These are phyloP conservation scores for Boletus insuetus DNA, from an alignment of 768 basidiomycete species.

Conservation along the genomic window DNA sequence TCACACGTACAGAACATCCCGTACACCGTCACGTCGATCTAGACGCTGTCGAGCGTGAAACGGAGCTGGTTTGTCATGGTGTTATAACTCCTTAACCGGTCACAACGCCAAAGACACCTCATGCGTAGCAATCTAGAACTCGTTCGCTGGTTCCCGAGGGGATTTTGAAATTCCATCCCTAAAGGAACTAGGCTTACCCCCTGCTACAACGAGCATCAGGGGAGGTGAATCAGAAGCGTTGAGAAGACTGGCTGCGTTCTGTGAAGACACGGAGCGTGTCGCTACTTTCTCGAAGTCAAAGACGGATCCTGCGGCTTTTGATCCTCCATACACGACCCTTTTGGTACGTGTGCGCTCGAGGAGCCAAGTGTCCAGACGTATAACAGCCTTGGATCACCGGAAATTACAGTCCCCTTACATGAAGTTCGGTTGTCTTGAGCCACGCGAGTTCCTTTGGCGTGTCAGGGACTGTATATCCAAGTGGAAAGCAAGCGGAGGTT, in stretches of 20 bases:
- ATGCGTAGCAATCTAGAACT: conserved; percentile 17
- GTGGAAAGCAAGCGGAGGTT: conserved; percentile 2
- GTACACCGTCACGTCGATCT: conserved; percentile 12
- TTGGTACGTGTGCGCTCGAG: conserved; percentile 18
- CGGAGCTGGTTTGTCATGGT: conserved; percentile 15
- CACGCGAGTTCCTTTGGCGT: conserved; percentile 20
- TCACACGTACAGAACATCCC: conserved; percentile 17
- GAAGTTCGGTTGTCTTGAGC: conserved; percentile 20
- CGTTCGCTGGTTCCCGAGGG: conserved; percentile 15
- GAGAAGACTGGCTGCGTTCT: conserved; percentile 17
- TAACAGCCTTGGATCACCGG: conserved; percentile 15
- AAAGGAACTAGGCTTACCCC: conserved; percentile 15
- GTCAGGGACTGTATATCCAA: conserved; percentile 5
- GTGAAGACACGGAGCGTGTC: conserved; percentile 13
- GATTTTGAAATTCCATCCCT: conserved; percentile 26
- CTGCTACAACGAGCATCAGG: conserved; percentile 29
- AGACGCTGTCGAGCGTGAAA: conserved; percentile 12
- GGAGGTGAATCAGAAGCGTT: conserved; percentile 27
- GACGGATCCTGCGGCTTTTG: conserved; percentile 11
- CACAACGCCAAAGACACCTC: conserved; percentile 8
- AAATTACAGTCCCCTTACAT: conserved; percentile 20
- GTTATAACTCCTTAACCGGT: conserved; percentile 15
- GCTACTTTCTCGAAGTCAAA: conserved; percentile 16
- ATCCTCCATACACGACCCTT: conserved; percentile 22
- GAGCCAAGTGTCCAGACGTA: conserved; percentile 1